phyloP scores from a whole-genome alignment of 2,329 filamentous ascomycete species.

The Scedosporium boydii region DNA sequence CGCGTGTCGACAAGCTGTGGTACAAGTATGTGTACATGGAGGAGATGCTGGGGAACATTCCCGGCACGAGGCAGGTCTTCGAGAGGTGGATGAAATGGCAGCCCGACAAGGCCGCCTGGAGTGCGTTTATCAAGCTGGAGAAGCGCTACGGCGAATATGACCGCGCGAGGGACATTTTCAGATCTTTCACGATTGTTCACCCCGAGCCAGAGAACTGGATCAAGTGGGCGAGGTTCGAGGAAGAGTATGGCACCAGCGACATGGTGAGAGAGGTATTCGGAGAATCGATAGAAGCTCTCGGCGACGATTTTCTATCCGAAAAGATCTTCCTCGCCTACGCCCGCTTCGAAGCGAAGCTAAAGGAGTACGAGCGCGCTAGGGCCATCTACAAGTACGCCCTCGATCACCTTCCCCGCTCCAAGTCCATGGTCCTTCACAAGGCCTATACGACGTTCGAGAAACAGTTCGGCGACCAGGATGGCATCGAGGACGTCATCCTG shows the following conservation, averaged over 20 bases:
- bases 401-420: conserved; percentile 81
- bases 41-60: conserved; percentile 91
- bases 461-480: conserved; percentile 87
- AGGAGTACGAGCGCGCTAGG: conserved; percentile 86
- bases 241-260: conserved; percentile 88
- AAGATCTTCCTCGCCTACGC: conserved; percentile 91
- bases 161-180: conserved; percentile 79
- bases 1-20: conserved; percentile 92
- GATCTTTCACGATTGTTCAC: conserved; percentile 83
- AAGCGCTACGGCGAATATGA: conserved; percentile 91
- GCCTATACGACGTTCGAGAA: conserved; percentile 97
- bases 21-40: conserved; percentile 99
- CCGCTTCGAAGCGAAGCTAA: conserved; percentile 87
- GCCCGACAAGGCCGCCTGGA: conserved; percentile 92
- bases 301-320: conserved; percentile 94
- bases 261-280: conserved; percentile 88
- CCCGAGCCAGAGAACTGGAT: conserved; percentile 96
- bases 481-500: conserved; percentile 91
- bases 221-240: conserved; percentile 96
- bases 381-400: conserved; percentile 97
- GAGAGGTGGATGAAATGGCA: conserved; percentile 99
- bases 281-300: conserved; percentile 75
- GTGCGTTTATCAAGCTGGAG: conserved; percentile 92
- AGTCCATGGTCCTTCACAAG: conserved; percentile 77
- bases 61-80: conserved; percentile 86